Conservation (phyloP, 164 flowering plant genomes). For the Brasenia schreberi region DNA sequence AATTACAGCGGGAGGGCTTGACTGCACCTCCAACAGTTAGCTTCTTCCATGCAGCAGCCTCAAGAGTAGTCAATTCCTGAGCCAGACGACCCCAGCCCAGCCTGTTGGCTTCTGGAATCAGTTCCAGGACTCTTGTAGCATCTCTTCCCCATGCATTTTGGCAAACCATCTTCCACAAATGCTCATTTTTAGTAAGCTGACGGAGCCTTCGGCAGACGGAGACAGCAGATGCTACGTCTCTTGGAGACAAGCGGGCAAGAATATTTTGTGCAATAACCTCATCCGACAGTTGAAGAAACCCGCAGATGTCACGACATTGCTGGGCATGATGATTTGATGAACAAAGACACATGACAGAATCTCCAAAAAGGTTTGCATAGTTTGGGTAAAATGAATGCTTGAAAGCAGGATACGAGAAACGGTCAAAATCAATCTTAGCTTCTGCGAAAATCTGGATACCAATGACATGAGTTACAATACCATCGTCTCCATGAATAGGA, state of each 20-base stretch:
- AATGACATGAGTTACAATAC: slow-evolving; percentile 60
- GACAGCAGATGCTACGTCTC: slow-evolving; percentile 81
- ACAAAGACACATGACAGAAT: slow-evolving; percentile 17
- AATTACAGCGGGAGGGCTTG: slow-evolving; percentile 82
- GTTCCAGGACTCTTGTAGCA: slow-evolving; percentile 57
- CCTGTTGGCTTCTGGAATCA: slow-evolving; percentile 42
- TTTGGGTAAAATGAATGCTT: slow-evolving; percentile 31
- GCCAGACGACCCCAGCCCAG: slow-evolving; percentile 79
- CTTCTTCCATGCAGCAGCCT: slow-evolving; percentile 81
- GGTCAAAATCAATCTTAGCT: slow-evolving; percentile 55
- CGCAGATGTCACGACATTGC: slow-evolving; percentile 23
- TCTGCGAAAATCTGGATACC: slow-evolving; percentile 70
- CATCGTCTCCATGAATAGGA: slow-evolving; percentile 65
- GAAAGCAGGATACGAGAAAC: slow-evolving; percentile 68
- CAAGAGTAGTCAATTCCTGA: slow-evolving; percentile 74
- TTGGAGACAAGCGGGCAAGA: slow-evolving; percentile 65
- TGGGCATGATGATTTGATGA: slow-evolving; percentile 10
- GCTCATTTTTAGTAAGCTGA: slow-evolving; percentile 68
- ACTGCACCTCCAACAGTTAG: slow-evolving; percentile 72
- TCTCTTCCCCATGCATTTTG: slow-evolving; percentile 91
- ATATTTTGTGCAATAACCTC: slow-evolving; percentile 77
- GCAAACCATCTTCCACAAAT: slow-evolving; percentile 71
- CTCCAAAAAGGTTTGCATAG: slow-evolving; percentile 19
- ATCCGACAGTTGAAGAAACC: slow-evolving; percentile 70
- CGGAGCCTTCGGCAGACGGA: slow-evolving; percentile 72